A percentile compares a stretch with the other conserved stretches of the same genome.
These are phyloP conservation scores for Glutinoglossum americanum DNA, from an alignment of 495 filamentous ascomycete species.

Conservation along the genomic window DNA sequence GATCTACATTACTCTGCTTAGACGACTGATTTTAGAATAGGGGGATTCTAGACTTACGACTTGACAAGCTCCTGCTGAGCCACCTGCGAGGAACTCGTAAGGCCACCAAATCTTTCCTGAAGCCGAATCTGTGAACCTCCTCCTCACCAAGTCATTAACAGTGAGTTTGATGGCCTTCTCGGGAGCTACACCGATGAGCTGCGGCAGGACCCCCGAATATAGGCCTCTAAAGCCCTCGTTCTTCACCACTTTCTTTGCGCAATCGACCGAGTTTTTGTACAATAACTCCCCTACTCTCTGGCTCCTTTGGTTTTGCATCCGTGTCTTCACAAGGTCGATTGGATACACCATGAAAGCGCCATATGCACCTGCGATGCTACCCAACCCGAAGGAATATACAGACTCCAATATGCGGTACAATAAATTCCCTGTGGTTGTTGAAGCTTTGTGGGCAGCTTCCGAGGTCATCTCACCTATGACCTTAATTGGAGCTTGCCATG, in stretches of 20 bases:
- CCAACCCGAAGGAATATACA: constrained; percentile 71
- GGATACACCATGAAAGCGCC: constrained; percentile 98
- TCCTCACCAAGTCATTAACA: constrained; percentile 81
- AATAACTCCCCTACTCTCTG: constrained; percentile 61
- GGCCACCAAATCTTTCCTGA: constrained; percentile 48
- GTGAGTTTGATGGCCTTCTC: constrained; percentile 99
- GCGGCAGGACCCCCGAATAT: constrained; percentile 85
- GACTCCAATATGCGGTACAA: constrained; percentile 50
- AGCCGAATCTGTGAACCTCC: constrained; percentile 51
- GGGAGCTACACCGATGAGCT: constrained; percentile 88
- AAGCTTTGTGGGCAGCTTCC: constrained; percentile 26
- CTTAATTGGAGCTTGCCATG: constrained; percentile 45
- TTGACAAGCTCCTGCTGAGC: constrained; percentile 79
- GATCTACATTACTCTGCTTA: constrained; percentile 27
- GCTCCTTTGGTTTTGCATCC: constrained; percentile 91
- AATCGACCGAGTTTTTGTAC: constrained; percentile 94
- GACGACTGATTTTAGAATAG: neutral
- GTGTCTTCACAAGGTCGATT: constrained; percentile 94
- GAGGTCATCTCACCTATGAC: constrained; percentile 21
- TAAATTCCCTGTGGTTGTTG: constrained; percentile 25
- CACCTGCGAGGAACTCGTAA: constrained; percentile 72
- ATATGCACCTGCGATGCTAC: constrained; percentile 81
- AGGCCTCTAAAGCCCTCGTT: constrained; percentile 81
- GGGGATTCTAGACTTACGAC: constrained; percentile 41
- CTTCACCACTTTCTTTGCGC: constrained; percentile 69